Base-by-base conservation (phyloP, 148 eudicot species). In the Dysphania ambrosioides region DNA sequence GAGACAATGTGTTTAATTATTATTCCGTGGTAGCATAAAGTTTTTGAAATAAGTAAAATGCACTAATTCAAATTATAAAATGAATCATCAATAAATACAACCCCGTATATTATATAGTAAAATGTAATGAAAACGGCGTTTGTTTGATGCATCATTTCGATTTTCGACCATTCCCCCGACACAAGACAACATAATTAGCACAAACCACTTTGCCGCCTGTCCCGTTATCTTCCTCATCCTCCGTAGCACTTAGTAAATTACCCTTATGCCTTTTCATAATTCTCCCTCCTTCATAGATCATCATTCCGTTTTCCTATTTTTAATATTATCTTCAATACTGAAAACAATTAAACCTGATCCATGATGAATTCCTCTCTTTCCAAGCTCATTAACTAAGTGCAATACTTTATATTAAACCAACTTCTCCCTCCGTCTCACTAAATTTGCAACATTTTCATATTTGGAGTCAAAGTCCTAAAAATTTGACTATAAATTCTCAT, bases 181-280 rank as follows among this genome's bases (percentile, higher is more conserved):
- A 77, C 64, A 83, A 78, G 77, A 81, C 86, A 83, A 21, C 78
- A 83, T 83, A 64, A 83, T 83, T 83, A 80, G 73, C 58, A 78
- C 81, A 65, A 70, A 65, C 70, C 60, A 61, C 61, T 29, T 67
- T 44, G 49, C 44, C 67, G 57, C 49, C 13, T 69, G 24, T 55
- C 76, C 83, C 81, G 71, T 66, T 70, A 24, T 67, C 65, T 26
- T 42, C 15, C 5, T 8, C 18, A 15, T 38, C 16, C n/a, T 47
- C 16, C 53, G 16, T 16, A 47, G 16, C 3, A 8, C 6, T 61
- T 40, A 12, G 31, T 60, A 70, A 41, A 58, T 56, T 35, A 42
- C 32, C 26, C 36, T n/a, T 1, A 7, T 8, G 5, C 19, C 32
- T 36, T 9, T 38, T 59, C 36, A 31, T 42, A 34, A 63, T 36